Evolutionary conservation across 1,139 yeast genomes (phyloP).

Genomic region (Debaryomyces udenii): DNA sequence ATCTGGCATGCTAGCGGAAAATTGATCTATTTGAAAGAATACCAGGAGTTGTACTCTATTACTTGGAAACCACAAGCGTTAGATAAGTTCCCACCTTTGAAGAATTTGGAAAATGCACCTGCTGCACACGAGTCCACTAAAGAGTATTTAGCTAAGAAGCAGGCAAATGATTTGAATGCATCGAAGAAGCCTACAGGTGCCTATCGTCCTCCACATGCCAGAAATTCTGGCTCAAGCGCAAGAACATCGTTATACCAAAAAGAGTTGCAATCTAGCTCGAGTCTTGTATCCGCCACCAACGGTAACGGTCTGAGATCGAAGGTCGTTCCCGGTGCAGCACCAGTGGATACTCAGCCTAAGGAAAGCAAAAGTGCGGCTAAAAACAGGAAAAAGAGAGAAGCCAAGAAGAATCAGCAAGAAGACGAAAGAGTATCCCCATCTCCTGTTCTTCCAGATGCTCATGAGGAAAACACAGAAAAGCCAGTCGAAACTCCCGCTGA

Average conservation of each 20-base stretch:
- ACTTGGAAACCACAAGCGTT: constrained; percentile 86
- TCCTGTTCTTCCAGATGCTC: constrained; percentile 22
- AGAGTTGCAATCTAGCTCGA: constrained; percentile 45
- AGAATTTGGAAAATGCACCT: constrained; percentile 59
- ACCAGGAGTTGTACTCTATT: constrained; percentile 75
- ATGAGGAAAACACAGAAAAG: constrained; percentile 21
- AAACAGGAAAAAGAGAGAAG: constrained; percentile 80
- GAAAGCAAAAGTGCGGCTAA: constrained; percentile 70
- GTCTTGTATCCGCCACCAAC: constrained; percentile 23
- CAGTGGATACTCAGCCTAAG: constrained; percentile 36
- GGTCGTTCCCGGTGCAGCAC: constrained; percentile 48
- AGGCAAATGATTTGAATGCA: constrained; percentile 40
- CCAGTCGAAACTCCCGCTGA: constrained; percentile 18
- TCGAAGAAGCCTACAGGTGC: constrained; percentile 74
- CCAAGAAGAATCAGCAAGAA: constrained; percentile 49
- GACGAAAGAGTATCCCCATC: constrained; percentile 18
- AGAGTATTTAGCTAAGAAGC: constrained; percentile 54
- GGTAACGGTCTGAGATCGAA: constrained; percentile 30
- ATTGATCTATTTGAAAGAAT: constrained; percentile 76
- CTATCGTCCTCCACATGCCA: constrained; percentile 94
- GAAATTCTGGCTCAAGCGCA: constrained; percentile 51
- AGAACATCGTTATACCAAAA: constrained; percentile 57
- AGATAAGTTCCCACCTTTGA: constrained; percentile 60
- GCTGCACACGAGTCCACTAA: constrained; percentile 69
- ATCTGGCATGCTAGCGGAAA: constrained; percentile 93